phyloP scores from a whole-genome alignment of 805 yeast genomes.

The Pichia heedii region DNA sequence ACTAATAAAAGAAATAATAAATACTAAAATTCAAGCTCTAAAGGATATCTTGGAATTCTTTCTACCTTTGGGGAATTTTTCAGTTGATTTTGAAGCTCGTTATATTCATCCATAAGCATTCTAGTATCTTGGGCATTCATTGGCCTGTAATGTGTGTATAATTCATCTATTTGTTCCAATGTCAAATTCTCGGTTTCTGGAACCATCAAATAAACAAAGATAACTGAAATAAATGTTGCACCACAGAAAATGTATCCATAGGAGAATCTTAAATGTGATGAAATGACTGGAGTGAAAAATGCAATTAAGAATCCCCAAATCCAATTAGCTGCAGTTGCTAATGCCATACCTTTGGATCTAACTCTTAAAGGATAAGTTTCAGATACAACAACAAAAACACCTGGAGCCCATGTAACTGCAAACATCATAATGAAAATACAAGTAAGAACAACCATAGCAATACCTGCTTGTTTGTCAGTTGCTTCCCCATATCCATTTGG shows the following conservation, averaged over 20 bases:
- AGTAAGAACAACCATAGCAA: conserved; percentile 53
- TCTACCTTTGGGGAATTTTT: neutral
- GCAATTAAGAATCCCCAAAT: conserved; percentile 46
- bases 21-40: too few relatives aligned
- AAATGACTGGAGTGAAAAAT: conserved; percentile 46
- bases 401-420: conserved; percentile 71
- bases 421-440: conserved; percentile 57
- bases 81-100: neutral
- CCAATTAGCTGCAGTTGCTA: conserved; percentile 62
- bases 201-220: conserved; percentile 43
- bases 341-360: conserved; percentile 52
- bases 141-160: conserved; percentile 29
- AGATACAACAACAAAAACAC: conserved; percentile 55
- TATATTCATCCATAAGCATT: neutral
- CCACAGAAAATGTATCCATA: conserved; percentile 35
- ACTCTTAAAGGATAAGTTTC: conserved; percentile 63
- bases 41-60: too few relatives aligned
- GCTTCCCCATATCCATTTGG: conserved; percentile 31
- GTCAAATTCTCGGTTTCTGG: conserved; percentile 46
- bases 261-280: conserved; percentile 40
- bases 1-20: too few relatives aligned
- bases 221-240: conserved; percentile 36
- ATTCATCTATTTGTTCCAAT: conserved; percentile 45
- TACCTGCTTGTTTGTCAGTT: conserved; percentile 42
- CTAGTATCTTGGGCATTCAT: conserved; percentile 5